phyloP scores from a whole-genome alignment of 805 yeast species.

The Yarrowia divulgata region DNA sequence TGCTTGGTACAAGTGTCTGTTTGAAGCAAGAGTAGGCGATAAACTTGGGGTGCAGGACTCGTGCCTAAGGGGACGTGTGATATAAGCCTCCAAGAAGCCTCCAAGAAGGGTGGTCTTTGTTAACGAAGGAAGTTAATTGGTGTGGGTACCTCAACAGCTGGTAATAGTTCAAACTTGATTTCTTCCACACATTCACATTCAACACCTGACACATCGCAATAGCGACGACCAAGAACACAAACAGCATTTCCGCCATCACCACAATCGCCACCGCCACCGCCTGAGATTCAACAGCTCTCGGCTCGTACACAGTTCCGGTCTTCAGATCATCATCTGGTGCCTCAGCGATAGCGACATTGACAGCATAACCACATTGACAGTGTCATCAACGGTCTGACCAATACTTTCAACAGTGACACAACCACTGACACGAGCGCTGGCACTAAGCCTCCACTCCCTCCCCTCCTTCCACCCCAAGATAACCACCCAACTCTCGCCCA shows the following conservation, averaged over 20 bases:
- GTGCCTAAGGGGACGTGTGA: slow-evolving; percentile 7
- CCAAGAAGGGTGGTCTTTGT: too few relatives aligned
- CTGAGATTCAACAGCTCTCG: too few relatives aligned
- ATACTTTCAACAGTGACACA: slow-evolving; percentile 4
- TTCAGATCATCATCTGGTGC: too few relatives aligned
- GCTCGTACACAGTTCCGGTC: too few relatives aligned
- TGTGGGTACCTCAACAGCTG: too few relatives aligned
- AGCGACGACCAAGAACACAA: too few relatives aligned
- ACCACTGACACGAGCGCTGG: neutral
- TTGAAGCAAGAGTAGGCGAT: slow-evolving; percentile 39
- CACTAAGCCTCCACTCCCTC: too few relatives aligned
- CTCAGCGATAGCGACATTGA: too few relatives aligned
- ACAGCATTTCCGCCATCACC: too few relatives aligned
- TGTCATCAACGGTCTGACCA: too few relatives aligned
- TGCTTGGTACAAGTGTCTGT: neutral
- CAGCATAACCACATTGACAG: neutral
- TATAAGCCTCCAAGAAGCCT: slow-evolving; percentile 2
- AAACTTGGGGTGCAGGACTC: slow-evolving; percentile 25
- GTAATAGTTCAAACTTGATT: neutral
- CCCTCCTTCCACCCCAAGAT: too few relatives aligned
- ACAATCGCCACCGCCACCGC: too few relatives aligned
- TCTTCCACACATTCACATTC: slow-evolving; percentile 1
- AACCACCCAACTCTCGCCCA: neutral
- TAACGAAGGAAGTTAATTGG: slow-evolving; percentile 16
- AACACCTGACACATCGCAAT: neutral